Base-by-base conservation (phyloP, 352 stramenopile genomes). In the Pythium monospermum region DNA sequence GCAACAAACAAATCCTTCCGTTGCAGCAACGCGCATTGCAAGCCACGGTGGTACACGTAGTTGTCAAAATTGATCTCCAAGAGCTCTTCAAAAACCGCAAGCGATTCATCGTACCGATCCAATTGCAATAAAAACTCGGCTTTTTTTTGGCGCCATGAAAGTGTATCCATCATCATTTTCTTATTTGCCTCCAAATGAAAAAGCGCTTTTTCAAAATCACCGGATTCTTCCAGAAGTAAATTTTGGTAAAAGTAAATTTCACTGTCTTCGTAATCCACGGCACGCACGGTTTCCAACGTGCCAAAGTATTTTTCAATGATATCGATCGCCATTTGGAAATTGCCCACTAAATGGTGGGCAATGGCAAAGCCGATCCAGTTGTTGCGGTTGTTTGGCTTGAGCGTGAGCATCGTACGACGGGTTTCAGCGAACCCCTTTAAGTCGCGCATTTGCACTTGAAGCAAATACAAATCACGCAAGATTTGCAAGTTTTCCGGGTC, bases 321-420 rank as follows among this genome's bases (percentile, higher is more conserved):
- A 40, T 94, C 74, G 47, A 98, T 85, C 19, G 96, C 95, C 59
- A 92, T 96, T 33, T 96, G 73, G 26, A 85, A 73, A 68, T 98
- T 93, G 38, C 93, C 94, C 33, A 79, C 80, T 13, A 98, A 62
- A 68, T 99, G 94, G 64, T 98, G 95, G 30, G 91, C 91, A 41
- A 99, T 74, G 23, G 95, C 96, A 75, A 98, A 99, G 27, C 92
- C 88, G 49, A 99, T 87, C 96, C 96, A 99, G 76, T 99, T 96
- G 71, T 94, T 92, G 61, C 77, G 81, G 68, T 95, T 95, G 72
- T 96, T 97, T 11, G 93, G 81, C 71, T 98, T 96, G 31, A 98
- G 73, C 35, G 71, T 91, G 48, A 99, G 77, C 64, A 99, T 87
- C 43, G 72, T 90, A 52, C 94, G 78, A 40, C 95, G 82, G 50